These are phyloP conservation scores for Cryptosporidium canis DNA, from an alignment of 169 alveolate genomes.

Conservation along the genomic window DNA sequence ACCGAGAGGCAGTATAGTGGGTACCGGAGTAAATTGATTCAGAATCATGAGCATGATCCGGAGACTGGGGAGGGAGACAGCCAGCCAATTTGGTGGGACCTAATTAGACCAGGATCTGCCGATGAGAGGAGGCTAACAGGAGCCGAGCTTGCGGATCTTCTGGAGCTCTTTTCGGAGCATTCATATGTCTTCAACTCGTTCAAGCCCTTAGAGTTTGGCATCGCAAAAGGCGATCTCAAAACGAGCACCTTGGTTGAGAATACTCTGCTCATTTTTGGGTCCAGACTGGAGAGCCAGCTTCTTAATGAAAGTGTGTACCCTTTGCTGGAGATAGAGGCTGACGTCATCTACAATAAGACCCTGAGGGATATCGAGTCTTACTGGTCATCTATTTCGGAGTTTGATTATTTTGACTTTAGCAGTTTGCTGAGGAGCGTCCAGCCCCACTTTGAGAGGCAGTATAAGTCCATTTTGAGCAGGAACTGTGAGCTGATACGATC, in stretches of 20 bases:
- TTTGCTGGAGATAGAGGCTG: constrained; percentile 40
- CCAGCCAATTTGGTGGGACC: not conserved
- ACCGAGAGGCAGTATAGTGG: not conserved
- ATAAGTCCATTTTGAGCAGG: constrained; percentile 13
- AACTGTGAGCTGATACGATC: constrained; percentile 38
- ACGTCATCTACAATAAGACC: constrained; percentile 26
- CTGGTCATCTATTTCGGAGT: constrained; percentile 47
- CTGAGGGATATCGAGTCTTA: constrained; percentile 17
- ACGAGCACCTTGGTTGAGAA: constrained; percentile 30
- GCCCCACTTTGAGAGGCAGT: constrained; percentile 30
- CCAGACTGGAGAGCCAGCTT: constrained; percentile 16
- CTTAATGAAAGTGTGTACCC: constrained; percentile 8
- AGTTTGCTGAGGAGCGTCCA: not conserved
- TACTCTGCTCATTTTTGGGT: constrained; percentile 29
- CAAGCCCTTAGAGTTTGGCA: constrained; percentile 7
- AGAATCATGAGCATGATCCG: not conserved
- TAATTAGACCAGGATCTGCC: not conserved
- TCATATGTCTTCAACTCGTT: not conserved
- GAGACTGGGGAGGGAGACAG: not conserved
- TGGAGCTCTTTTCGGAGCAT: constrained; percentile 28
- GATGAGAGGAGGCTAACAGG: constrained; percentile 20
- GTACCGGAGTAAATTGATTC: no score
- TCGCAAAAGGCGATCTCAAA: constrained; percentile 1
- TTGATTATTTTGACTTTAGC: constrained; percentile 13
- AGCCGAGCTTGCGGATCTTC: not conserved